Percentiles rank a stretch among this genome's conserved stretches.
Conservation (phyloP, 192 early-diverging fungal genomes). For the Fimicolochytrium jonesii region DNA sequence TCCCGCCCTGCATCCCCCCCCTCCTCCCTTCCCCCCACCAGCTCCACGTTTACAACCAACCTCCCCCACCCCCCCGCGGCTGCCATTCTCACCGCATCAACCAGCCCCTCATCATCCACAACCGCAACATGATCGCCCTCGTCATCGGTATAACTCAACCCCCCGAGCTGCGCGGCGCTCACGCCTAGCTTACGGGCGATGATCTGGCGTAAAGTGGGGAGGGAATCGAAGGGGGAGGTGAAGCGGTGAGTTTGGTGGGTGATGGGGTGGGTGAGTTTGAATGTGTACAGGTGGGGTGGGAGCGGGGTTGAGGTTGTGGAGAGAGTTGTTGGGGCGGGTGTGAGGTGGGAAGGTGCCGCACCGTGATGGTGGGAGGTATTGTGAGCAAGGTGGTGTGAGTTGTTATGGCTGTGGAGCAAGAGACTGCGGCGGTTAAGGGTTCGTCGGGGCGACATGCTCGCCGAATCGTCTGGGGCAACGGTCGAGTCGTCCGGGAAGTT, state of each 20-base stretch:
- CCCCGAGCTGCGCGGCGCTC: background rate
- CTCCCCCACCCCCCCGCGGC: slow-evolving; percentile 69
- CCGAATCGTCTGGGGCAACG: slow-evolving; percentile 23
- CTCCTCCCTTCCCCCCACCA: background rate
- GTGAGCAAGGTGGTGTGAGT: too few relatives aligned
- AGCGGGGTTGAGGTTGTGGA: background rate
- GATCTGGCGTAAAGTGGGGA: background rate
- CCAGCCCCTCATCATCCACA: slow-evolving; percentile 69
- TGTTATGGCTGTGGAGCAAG: too few relatives aligned
- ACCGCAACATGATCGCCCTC: slow-evolving; percentile 85
- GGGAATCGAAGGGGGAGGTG: slow-evolving; percentile 18
- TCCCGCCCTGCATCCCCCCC: background rate
- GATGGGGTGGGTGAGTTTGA: slow-evolving; percentile 30
- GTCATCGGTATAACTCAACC: slow-evolving; percentile 75
- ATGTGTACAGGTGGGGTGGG: slow-evolving; percentile 21
- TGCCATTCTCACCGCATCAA: slow-evolving; percentile 80
- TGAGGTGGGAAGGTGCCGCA: background rate
- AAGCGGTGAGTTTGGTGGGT: slow-evolving; percentile 34
- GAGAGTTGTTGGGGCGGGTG: background rate
- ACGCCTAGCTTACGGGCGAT: slow-evolving; percentile 2
- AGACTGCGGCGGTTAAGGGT: background rate
- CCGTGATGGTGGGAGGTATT: too few relatives aligned
- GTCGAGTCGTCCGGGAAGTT: slow-evolving; percentile 8
- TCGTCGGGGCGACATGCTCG: slow-evolving; percentile 13
- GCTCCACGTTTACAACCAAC: slow-evolving; percentile 32